Evolutionary conservation across 1,139 yeast genomes (phyloP).

Genomic region (Pneumocystis wakefieldiae): DNA sequence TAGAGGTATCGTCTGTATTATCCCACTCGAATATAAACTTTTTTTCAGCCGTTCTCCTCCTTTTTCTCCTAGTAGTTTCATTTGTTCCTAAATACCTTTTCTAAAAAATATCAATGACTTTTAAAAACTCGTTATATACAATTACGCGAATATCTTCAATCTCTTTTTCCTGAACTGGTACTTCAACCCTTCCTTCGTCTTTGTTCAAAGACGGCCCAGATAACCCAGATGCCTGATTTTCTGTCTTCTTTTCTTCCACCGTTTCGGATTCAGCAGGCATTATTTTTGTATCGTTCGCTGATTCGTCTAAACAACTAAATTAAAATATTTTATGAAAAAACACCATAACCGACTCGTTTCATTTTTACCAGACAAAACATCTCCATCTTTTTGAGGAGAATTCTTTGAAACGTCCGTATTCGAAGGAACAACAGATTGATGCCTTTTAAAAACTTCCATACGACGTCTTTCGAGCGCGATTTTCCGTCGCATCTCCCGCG

Average conservation of each 20-base stretch:
- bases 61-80: slow-evolving; percentile 13
- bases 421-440: slow-evolving; percentile 9
- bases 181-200: slow-evolving; percentile 4
- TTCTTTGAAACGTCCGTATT: slow-evolving; percentile 2
- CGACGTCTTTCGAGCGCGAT: slow-evolving; percentile 21
- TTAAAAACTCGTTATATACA: background rate
- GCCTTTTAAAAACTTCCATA: slow-evolving; percentile 17
- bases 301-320: background rate
- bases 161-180: slow-evolving; percentile 8
- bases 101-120: background rate
- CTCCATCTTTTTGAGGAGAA: background rate
- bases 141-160: slow-evolving; percentile 1
- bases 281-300: background rate
- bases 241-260: background rate
- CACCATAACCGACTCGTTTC: background rate
- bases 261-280: background rate
- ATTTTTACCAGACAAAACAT: background rate
- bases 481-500: slow-evolving; percentile 28
- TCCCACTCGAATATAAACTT: slow-evolving; percentile 62
- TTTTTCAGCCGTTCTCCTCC: slow-evolving; percentile 14
- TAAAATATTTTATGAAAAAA: background rate
- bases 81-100: background rate
- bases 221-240: background rate
- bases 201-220: slow-evolving; percentile 6
- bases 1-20: slow-evolving; percentile 47